phyloP scores from a whole-genome alignment of 495 filamentous ascomycete species.

The Bryoglossum gracile region DNA sequence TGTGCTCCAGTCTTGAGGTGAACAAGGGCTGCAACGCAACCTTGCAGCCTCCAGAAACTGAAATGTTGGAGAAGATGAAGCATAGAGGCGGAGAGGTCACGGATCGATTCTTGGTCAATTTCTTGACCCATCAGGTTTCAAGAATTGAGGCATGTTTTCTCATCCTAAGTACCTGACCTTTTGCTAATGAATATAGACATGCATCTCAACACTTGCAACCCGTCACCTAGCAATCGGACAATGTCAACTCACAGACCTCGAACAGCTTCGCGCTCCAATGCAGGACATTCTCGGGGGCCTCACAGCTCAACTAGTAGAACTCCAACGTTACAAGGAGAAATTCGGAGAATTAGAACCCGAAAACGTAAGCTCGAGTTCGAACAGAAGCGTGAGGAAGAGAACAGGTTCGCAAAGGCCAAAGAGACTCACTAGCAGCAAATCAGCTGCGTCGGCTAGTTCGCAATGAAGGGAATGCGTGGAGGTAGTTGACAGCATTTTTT shows the following conservation, averaged over 20 bases:
- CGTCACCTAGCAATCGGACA: conserved; percentile 52
- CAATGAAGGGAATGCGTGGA: too few species aligned
- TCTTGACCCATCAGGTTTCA: conserved; percentile 90
- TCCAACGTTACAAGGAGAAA: conserved; percentile 40
- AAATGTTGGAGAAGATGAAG: conserved; percentile 76
- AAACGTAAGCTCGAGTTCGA: too few species aligned
- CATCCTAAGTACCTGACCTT: conserved; percentile 27
- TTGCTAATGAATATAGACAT: conserved; percentile 31
- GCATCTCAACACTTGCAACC: conserved; percentile 56
- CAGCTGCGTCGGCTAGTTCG: too few species aligned
- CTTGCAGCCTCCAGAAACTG: conserved; percentile 68
- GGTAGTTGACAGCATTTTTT: too few species aligned
- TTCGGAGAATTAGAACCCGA: conserved; percentile 28
- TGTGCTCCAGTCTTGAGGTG: conserved; percentile 80
- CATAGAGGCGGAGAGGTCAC: conserved; percentile 77
- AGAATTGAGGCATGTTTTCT: conserved; percentile 75
- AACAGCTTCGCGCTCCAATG: conserved; percentile 46
- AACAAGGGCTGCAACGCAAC: conserved; percentile 52
- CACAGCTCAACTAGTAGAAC: conserved; percentile 36
- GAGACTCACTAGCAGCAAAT: too few species aligned
- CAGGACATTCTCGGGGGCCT: conserved; percentile 35
- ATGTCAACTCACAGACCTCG: conserved; percentile 31
- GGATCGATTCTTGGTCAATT: conserved; percentile 73
- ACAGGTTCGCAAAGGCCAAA: too few species aligned
- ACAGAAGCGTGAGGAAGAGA: too few species aligned